These are phyloP conservation scores for Albugo laibachii DNA, from an alignment of 352 stramenopile species.

Conservation along the genomic window DNA sequence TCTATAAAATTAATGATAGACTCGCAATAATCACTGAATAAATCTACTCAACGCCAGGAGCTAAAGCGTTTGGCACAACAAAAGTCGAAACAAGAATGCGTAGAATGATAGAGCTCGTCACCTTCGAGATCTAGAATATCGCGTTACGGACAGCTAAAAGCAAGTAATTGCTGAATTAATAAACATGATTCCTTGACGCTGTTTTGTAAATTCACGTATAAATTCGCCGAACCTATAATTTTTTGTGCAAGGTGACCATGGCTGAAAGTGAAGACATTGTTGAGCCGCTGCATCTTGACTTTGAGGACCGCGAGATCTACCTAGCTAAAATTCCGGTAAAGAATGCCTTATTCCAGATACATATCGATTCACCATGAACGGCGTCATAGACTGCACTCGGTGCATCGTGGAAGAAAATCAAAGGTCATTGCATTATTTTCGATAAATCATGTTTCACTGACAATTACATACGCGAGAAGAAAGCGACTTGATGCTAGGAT, in stretches of 20 bases:
- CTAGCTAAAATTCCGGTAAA: slow-evolving; percentile 69
- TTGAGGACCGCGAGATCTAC: slow-evolving; percentile 75
- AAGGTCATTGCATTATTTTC: slow-evolving; percentile 20
- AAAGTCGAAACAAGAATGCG: no score
- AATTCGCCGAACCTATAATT: no score
- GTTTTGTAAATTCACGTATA: no score
- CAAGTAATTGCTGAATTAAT: no score
- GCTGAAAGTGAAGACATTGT: slow-evolving; percentile 78
- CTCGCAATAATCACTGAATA: background rate
- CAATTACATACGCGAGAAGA: slow-evolving; percentile 14
- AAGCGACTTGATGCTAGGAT: slow-evolving; percentile 65
- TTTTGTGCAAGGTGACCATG: slow-evolving; percentile 12
- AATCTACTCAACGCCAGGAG: slow-evolving; percentile 14
- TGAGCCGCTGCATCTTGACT: slow-evolving; percentile 73
- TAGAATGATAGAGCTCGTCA: no score
- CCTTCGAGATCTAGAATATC: no score
- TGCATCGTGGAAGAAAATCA: slow-evolving; percentile 60
- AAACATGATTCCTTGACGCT: no score
- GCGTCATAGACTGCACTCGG: slow-evolving; percentile 34
- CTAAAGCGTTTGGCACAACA: slow-evolving; percentile 34
- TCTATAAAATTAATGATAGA: no score
- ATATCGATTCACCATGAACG: background rate
- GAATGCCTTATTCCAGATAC: background rate
- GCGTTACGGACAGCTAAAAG: no score
- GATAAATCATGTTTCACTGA: background rate